Evolutionary conservation across 73 alveolate species (phyloP).

Genomic region (Breviolum minutum): DNA sequence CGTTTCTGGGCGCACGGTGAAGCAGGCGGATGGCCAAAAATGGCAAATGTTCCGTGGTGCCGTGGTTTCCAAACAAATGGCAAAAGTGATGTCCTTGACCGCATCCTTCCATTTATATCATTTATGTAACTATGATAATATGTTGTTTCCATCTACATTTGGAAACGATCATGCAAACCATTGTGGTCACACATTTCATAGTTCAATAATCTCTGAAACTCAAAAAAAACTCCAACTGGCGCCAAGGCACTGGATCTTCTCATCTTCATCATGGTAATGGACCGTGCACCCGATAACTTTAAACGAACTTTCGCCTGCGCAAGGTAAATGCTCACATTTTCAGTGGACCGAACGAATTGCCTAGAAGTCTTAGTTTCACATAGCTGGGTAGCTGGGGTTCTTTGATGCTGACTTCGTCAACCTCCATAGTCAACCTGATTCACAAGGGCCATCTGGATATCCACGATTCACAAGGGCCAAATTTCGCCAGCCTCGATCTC

Average conservation of each 20-base stretch:
- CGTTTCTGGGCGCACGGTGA: background rate
- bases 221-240: background rate
- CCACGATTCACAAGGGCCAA: too few species aligned
- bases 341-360: background rate
- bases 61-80: too few species aligned
- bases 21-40: too few species aligned
- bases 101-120: too few species aligned
- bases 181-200: background rate
- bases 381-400: too few species aligned
- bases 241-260: constrained; percentile 22
- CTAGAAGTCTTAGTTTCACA: background rate
- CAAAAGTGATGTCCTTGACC: too few species aligned
- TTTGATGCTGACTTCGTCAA: too few species aligned
- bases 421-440: too few species aligned
- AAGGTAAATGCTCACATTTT: background rate
- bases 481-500: constrained; percentile 28
- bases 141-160: too few species aligned
- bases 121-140: too few species aligned
- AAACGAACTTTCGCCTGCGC: constrained; percentile 39
- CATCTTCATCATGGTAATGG: constrained; percentile 74
- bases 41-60: too few species aligned
- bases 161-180: too few species aligned
- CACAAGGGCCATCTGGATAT: background rate
- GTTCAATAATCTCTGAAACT: background rate
- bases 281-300: constrained; percentile 67